A percentile compares a stretch with the other conserved stretches of the same genome.
These are phyloP conservation scores for Fraxinus greggii DNA, from an alignment of 305 asterid species.

Conservation along the genomic window DNA sequence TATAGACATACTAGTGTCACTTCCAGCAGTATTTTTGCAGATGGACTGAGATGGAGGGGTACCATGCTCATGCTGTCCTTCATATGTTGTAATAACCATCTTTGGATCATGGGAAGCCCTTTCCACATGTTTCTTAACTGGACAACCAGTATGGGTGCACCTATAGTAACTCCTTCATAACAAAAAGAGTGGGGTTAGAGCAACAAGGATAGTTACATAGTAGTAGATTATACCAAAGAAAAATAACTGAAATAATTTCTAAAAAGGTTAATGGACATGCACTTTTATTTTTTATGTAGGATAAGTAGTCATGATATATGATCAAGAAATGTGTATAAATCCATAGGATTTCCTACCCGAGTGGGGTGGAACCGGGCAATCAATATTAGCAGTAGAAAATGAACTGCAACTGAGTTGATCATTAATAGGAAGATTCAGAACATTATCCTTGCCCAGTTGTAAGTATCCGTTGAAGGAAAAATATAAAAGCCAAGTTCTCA, in stretches of 20 bases:
- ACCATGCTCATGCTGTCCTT: conserved; percentile 26
- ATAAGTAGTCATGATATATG: background rate
- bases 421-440: background rate
- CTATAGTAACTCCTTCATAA: conserved; percentile 84
- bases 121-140: conserved; percentile 89
- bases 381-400: background rate
- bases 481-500: background rate
- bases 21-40: conserved; percentile 37
- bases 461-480: background rate
- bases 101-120: conserved; percentile 85
- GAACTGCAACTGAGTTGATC: conserved; percentile 7
- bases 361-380: background rate
- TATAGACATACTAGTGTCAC: conserved; percentile 31
- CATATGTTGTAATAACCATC: conserved; percentile 61
- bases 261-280: conserved; percentile 47
- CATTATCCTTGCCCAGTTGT: background rate
- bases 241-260: background rate
- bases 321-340: background rate
- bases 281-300: conserved; percentile 35
- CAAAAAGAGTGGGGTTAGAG: conserved; percentile 25
- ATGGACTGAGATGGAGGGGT: conserved; percentile 36
- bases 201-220: conserved; percentile 34
- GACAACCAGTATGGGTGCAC: conserved; percentile 81
- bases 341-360: background rate
- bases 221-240: background rate